Base-by-base conservation (phyloP, 768 basidiomycete genomes). In the Saitozyma podzolica region DNA sequence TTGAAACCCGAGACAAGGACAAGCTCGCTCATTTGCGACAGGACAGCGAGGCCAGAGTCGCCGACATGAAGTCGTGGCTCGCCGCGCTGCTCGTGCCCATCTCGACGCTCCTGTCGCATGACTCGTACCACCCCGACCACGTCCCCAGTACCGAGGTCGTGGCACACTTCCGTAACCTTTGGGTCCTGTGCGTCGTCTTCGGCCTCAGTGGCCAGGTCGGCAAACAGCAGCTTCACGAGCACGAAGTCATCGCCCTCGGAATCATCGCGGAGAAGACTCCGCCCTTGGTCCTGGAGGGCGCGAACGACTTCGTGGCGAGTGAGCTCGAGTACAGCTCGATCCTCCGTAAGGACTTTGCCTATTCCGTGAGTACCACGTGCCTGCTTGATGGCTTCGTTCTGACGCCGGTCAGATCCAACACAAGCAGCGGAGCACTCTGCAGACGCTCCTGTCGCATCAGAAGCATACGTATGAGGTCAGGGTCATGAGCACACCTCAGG, bases 321-420 rank as follows among this genome's bases (percentile, higher is more conserved):
- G 92, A 93, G 64, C 83, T 97, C 20, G 93, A 95, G 78, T 96
- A 94, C 74, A 94, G 92, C 74, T 88, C 92, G 5, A 88, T 93
- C 39, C 85, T 98, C 55, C 84, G 93, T 16, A 88, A 89, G 69
- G 92, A 94, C 70, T 94, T 64, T 45, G 68, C 75, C 9, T 65
- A 63, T 39, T 66, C 76, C 10, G 80, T 81, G 50, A 64, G 80
- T 64, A 1, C 40, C 16, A 9, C 4, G 6, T 11, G 19, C 53
- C 17, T 20, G 13, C 48, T 60, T 37, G 40, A 19, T 19, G 43
- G 10, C 42, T 14, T 39, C 16, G 6, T 42, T 17, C 6, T 43
- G 16, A 42, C 40, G 39, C 19, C 19, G 14, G 29, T 29, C 48
- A 94, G 92, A 86, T 90, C 20, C 84, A 90, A 52, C 73, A 82